Evolutionary conservation across 148 eudicot species (phyloP).

Genomic region (Silene conica): DNA sequence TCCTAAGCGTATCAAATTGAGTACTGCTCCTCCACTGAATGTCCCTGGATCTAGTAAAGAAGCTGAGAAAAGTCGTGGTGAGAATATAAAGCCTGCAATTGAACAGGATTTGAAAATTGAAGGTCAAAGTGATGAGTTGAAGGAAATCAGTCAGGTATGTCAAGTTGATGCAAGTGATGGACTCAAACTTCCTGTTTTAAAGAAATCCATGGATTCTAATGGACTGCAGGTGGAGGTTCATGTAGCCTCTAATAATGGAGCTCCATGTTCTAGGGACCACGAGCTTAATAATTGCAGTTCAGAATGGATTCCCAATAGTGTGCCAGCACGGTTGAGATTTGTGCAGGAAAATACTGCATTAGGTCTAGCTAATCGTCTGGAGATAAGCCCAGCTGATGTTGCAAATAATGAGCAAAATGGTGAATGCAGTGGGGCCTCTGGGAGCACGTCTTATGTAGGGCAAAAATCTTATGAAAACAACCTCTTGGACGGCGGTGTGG

Average conservation of each 20-base stretch:
- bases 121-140: conserved; percentile 20
- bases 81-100: conserved; percentile 22
- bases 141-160: conserved; percentile 21
- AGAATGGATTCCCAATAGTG: conserved; percentile 26
- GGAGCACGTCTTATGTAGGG: conserved; percentile 18
- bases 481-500: conserved; percentile 16
- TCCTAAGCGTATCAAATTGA: conserved; percentile 54
- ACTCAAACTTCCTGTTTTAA: conserved; percentile 9
- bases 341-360: conserved; percentile 26
- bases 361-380: conserved; percentile 25
- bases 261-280: conserved; percentile 20
- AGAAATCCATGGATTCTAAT: conserved; percentile 26
- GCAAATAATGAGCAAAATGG: conserved; percentile 26
- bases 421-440: conserved; percentile 21
- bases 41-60: conserved; percentile 28
- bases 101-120: conserved; percentile 17
- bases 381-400: conserved; percentile 12
- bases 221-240: conserved; percentile 26
- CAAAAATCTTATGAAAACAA: conserved; percentile 26
- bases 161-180: conserved; percentile 19
- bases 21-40: conserved; percentile 28
- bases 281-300: conserved; percentile 22
- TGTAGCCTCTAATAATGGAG: conserved; percentile 23
- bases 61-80: conserved; percentile 25
- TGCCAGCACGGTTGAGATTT: conserved; percentile 39